These are phyloP conservation scores for Jacaranda mimosifolia DNA, from an alignment of 257 asterid species.

Conservation along the genomic window DNA sequence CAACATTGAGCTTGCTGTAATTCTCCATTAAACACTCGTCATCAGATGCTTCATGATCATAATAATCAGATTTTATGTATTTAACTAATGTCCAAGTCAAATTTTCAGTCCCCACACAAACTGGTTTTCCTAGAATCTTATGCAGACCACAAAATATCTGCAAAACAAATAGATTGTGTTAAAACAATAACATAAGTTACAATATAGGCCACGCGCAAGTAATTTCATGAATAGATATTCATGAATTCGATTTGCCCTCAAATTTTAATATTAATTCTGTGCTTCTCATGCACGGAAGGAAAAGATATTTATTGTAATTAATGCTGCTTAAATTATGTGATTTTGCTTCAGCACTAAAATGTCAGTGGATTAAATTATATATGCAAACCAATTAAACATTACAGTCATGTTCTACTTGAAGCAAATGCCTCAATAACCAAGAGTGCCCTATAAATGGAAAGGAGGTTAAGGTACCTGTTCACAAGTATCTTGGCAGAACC, in stretches of 20 bases:
- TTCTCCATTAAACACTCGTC: conserved; percentile 54
- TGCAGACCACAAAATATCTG: conserved; percentile 77
- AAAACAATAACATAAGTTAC: neutral
- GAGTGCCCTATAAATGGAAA: conserved; percentile 12
- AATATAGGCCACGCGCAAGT: neutral
- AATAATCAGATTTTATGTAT: conserved; percentile 48
- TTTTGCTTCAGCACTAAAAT: conserved; percentile 5
- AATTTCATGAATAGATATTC: neutral
- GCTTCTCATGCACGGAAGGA: conserved; percentile 20
- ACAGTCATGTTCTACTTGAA: conserved; percentile 19
- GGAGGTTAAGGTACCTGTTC: conserved; percentile 58
- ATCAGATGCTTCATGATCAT: conserved; percentile 39
- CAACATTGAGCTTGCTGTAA: conserved; percentile 74
- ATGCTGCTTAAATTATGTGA: neutral
- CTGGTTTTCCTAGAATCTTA: conserved; percentile 60
- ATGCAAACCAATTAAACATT: conserved; percentile 17
- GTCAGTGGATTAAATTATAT: neutral
- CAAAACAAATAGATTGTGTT: conserved; percentile 27
- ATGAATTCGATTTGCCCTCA: conserved; percentile 12
- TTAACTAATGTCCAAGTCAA: conserved; percentile 81
- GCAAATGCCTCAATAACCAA: conserved; percentile 4
- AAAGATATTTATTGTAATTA: conserved; percentile 11
- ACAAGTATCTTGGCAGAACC: conserved; percentile 81
- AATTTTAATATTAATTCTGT: conserved; percentile 1
- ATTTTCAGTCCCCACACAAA: conserved; percentile 61